These are phyloP conservation scores for Eimeria acervulina DNA, from an alignment of 169 alveolate species.

Conservation along the genomic window DNA sequence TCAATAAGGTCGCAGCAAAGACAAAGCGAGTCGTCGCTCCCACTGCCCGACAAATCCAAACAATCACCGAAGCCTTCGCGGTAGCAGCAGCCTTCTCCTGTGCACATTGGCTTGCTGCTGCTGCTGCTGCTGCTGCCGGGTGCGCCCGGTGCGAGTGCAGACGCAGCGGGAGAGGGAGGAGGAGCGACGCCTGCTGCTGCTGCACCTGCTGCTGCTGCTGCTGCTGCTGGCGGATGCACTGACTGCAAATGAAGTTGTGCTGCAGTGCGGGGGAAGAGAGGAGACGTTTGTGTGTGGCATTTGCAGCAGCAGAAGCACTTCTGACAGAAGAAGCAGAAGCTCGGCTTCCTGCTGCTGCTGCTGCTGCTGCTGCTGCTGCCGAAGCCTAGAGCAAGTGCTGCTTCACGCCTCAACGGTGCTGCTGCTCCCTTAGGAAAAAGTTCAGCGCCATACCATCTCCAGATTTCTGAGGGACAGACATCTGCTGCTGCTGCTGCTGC, in stretches of 20 bases:
- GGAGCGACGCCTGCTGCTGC: not conserved
- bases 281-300: conserved; percentile 49
- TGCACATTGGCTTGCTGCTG: not conserved
- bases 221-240: not conserved
- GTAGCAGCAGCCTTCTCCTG: not conserved
- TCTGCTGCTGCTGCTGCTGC: conserved; percentile 30
- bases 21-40: conserved; percentile 40
- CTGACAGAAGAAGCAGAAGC: conserved; percentile 67
- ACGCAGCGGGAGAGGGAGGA: not conserved
- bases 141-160: not conserved
- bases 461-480: conserved; percentile 37
- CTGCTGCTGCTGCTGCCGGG: conserved; percentile 28
- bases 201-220: conserved; percentile 52
- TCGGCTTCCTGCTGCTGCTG: conserved; percentile 16
- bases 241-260: conserved; percentile 2
- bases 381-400: not conserved
- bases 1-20: conserved; percentile 81
- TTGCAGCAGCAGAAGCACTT: conserved; percentile 80
- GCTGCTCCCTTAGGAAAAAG: conserved; percentile 72
- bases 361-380: conserved; percentile 20
- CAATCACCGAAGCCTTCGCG: conserved; percentile 40
- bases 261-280: not conserved
- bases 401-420: not conserved
- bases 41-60: not conserved
- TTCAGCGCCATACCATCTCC: conserved; percentile 79